These are phyloP conservation scores for Fusarium bactridioides DNA, from an alignment of 2,329 filamentous ascomycete species.

Conservation along the genomic window DNA sequence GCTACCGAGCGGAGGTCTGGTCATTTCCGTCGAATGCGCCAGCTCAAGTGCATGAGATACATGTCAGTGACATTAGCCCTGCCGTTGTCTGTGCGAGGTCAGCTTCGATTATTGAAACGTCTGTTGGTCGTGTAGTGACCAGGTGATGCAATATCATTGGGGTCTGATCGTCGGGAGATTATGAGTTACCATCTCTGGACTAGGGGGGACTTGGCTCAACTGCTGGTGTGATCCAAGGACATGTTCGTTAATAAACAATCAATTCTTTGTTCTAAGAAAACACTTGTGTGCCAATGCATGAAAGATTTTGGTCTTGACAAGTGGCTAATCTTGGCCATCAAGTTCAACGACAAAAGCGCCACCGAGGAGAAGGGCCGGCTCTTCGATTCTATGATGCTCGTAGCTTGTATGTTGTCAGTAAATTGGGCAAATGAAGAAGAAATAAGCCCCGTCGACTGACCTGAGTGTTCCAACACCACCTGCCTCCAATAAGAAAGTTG, in stretches of 20 bases:
- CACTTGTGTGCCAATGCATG: neutral
- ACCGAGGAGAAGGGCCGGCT: conserved; percentile 81
- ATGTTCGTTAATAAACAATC: conserved; percentile 23
- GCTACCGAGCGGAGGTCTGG: conserved; percentile 13
- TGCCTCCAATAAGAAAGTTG: conserved; percentile 84
- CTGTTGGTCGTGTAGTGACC: conserved; percentile 2
- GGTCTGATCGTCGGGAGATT: conserved; percentile 21
- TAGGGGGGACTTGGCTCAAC: neutral
- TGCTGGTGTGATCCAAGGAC: neutral
- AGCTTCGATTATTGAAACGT: conserved; percentile 9
- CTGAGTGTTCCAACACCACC: conserved; percentile 85
- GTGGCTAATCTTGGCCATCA: conserved; percentile 23
- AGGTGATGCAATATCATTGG: conserved; percentile 9
- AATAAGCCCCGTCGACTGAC: conserved; percentile 50
- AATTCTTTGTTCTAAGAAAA: conserved; percentile 12
- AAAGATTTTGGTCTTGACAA: neutral
- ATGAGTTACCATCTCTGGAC: conserved; percentile 12
- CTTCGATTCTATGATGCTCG: conserved; percentile 78
- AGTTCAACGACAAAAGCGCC: conserved; percentile 69
- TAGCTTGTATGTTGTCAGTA: conserved; percentile 61
- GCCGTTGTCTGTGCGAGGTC: conserved; percentile 16
- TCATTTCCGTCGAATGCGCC: conserved; percentile 27
- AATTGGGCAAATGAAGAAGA: neutral
- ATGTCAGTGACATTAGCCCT: neutral
- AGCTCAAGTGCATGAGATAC: neutral